Conservation (phyloP, 2,329 filamentous ascomycete species). For the Hysterium pulicare region DNA sequence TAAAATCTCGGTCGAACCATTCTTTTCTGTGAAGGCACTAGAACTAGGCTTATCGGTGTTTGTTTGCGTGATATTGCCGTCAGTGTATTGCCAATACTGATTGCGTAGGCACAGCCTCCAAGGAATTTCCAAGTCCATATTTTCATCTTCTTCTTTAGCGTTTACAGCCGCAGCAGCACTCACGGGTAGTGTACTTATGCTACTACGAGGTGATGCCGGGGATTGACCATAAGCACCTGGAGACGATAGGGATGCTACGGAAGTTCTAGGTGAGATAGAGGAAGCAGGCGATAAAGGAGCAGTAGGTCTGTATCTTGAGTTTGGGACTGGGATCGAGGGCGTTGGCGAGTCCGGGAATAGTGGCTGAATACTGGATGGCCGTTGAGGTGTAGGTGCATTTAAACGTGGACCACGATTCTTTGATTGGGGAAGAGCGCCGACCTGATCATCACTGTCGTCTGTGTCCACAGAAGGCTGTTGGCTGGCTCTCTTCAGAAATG, state of each 20-base stretch:
- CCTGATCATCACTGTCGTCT: constrained; percentile 29
- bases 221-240: constrained; percentile 12
- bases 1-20: constrained; percentile 34
- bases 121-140: constrained; percentile 31
- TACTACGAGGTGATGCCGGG: constrained; percentile 21
- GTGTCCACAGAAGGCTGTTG: constrained; percentile 34
- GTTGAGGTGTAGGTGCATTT: constrained; percentile 11
- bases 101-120: constrained; percentile 32
- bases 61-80: constrained; percentile 25
- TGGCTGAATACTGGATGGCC: constrained; percentile 22
- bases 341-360: constrained; percentile 25
- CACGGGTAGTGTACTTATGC: constrained; percentile 24
- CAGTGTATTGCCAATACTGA: constrained; percentile 35
- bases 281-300: constrained; percentile 25
- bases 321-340: constrained; percentile 18
- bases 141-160: constrained; percentile 29
- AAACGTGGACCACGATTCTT: constrained; percentile 10
- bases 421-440: constrained; percentile 10
- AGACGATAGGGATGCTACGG: constrained; percentile 12
- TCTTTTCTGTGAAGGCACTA: constrained; percentile 25
- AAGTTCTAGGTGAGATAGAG: constrained; percentile 21
- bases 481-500: constrained; percentile 21
- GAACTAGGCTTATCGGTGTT: constrained; percentile 28
- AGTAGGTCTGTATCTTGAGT: constrained; percentile 15
- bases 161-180: constrained; percentile 29